Conservation (phyloP, 192 early-diverging fungal genomes). For the Gonapodya prolifera region DNA sequence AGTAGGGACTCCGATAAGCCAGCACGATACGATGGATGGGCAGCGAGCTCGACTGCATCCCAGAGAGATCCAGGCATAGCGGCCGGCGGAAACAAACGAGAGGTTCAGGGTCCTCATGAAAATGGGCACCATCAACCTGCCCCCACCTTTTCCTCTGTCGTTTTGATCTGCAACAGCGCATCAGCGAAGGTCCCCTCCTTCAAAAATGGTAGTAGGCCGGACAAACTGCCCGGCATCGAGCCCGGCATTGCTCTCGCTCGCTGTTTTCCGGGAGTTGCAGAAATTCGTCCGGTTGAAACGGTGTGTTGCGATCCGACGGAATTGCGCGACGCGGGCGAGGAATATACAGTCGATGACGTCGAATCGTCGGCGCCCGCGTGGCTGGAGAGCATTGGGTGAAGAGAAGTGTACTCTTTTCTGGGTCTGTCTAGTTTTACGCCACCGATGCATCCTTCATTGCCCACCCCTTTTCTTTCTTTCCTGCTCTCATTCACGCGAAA, state of each 20-base stretch:
- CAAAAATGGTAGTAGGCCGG: neutral
- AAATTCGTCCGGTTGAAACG: neutral
- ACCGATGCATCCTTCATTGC: too few relatives aligned
- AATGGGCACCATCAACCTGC: too few relatives aligned
- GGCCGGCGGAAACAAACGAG: too few relatives aligned
- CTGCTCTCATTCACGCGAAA: too few relatives aligned
- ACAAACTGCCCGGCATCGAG: neutral
- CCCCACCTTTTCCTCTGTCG: neutral
- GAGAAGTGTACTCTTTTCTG: neutral
- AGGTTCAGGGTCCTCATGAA: too few relatives aligned
- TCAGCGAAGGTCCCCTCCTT: neutral
- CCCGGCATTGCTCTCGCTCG: neutral
- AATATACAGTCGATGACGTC: neutral
- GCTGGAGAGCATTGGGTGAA: neutral
- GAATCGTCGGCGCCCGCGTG: neutral
- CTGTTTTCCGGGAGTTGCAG: neutral
- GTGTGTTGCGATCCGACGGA: neutral
- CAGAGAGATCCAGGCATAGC: too few relatives aligned
- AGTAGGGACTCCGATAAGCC: neutral
- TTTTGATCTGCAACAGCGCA: neutral
- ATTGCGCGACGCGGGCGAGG: neutral
- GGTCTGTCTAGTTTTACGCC: too few relatives aligned
- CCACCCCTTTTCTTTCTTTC: too few relatives aligned
- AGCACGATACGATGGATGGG: neutral
- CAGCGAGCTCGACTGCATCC: neutral